Evolutionary conservation across 306 rosid species (phyloP), one percentile per base, ranked within the genome.

Genomic region (Sindora glabra): DNA sequence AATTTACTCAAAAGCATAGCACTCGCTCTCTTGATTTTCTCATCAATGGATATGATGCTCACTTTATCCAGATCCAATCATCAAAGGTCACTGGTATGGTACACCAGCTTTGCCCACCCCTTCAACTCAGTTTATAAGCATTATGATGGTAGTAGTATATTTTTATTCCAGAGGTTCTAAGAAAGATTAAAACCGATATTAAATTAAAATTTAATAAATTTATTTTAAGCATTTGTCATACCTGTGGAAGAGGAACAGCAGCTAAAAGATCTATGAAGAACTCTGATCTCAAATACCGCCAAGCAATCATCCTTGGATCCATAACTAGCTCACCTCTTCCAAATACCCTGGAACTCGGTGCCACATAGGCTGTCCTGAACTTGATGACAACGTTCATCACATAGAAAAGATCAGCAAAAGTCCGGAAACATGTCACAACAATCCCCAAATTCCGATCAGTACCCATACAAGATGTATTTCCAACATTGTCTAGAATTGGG

Each of bases 211-310:
- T n/a, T n/a, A n/a, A n/a, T n/a, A n/a, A n/a, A n/a, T n/a, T n/a
- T n/a, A n/a, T n/a, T n/a, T n/a, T n/a, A n/a, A n/a, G n/a, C n/a
- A n/a, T n/a, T n/a, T 17, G 38, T 38, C 56, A 50, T 77, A 87
- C 98, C 98, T 91, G 98, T 11, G 98, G 96, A 79, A 91, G 96
- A 69, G 98, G 98, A 51, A 85, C 67, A 9, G 92, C 53, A 40
- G 96, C 96, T 17, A 83, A 59, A 73, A 85, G 80, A 81, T 91
- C 95, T 51, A 91, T 47, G 73, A 79, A 68, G 77, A 87, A 91
- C 46, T 88, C 84, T 0, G 96, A 77, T 73, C 74, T 79, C 70
- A 88, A 49, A 59, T 91, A 88, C 50, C 98, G 49, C 8, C 38
- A 68, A 0, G 85, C 86, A 60, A 91, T 91, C 76, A 68, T 63